These are phyloP conservation scores for Boletus nobilissimus DNA, from an alignment of 1,284 basidiomycete species.

Conservation along the genomic window DNA sequence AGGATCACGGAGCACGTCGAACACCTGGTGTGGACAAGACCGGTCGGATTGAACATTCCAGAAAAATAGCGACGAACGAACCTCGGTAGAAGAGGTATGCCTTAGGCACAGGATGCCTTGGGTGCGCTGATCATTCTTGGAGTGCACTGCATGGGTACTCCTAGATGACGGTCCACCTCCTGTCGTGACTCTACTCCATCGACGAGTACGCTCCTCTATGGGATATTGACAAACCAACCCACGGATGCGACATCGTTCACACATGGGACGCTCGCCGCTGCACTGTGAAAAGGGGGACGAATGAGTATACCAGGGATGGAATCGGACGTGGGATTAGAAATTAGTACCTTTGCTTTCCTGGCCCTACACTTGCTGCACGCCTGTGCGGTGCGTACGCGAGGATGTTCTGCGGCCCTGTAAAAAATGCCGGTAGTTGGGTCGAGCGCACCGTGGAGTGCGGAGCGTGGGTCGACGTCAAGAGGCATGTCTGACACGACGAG, in stretches of 20 bases:
- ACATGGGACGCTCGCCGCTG: constrained; percentile 67
- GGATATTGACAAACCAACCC: constrained; percentile 67
- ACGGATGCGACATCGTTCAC: constrained; percentile 62
- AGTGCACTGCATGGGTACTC: too few species aligned
- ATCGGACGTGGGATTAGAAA: too few species aligned
- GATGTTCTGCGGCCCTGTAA: too few species aligned
- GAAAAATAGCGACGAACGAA: too few species aligned
- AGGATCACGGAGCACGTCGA: background rate
- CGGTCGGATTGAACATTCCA: too few species aligned
- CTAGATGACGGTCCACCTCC: background rate
- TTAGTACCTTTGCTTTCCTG: too few species aligned
- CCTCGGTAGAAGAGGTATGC: too few species aligned
- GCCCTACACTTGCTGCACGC: too few species aligned
- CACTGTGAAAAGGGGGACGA: constrained; percentile 51
- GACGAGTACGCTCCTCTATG: constrained; percentile 68
- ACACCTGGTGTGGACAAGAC: background rate
- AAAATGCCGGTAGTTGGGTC: constrained; percentile 69
- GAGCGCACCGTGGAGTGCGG: constrained; percentile 64
- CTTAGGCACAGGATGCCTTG: background rate
- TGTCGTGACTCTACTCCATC: constrained; percentile 60
- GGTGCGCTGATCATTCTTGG: background rate
- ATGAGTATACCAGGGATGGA: background rate
- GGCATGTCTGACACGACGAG: constrained; percentile 14
- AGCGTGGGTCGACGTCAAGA: constrained; percentile 32
- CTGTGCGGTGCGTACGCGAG: too few species aligned